These are phyloP conservation scores for Alternaria panax DNA, from an alignment of 2,329 filamentous ascomycete species.

Conservation along the genomic window DNA sequence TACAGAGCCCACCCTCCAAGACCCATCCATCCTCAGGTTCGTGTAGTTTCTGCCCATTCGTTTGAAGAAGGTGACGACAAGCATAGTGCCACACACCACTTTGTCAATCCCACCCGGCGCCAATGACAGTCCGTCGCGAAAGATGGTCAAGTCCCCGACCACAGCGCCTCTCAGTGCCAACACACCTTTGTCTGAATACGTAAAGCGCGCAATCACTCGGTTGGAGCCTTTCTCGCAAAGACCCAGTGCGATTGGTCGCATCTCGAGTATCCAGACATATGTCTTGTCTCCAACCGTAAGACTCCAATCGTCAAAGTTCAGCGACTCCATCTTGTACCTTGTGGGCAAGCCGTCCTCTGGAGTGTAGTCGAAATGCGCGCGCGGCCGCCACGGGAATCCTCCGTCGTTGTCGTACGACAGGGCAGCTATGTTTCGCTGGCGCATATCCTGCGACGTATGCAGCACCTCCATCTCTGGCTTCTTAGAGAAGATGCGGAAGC, in stretches of 20 bases:
- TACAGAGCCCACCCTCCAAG: constrained; percentile 17
- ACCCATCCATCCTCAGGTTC: constrained; percentile 18
- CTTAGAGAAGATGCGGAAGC: constrained; percentile 41
- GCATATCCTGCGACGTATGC: constrained; percentile 24
- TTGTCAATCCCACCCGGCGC: constrained; percentile 35
- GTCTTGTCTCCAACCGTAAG: constrained; percentile 20
- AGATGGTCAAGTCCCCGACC: constrained; percentile 38
- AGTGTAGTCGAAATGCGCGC: constrained; percentile 35
- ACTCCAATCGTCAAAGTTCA: constrained; percentile 43
- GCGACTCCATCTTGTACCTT: constrained; percentile 39
- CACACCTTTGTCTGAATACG: constrained; percentile 37
- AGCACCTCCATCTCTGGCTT: constrained; percentile 44
- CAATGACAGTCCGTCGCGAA: constrained; percentile 32
- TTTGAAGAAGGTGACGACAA: constrained; percentile 37
- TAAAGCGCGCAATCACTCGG: constrained; percentile 42
- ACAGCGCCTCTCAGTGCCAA: constrained; percentile 37
- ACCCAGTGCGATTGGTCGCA: constrained; percentile 32
- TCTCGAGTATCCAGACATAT: constrained; percentile 38
- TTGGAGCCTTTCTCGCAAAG: constrained; percentile 25
- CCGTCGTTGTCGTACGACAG: constrained; percentile 41
- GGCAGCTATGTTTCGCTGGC: constrained; percentile 32
- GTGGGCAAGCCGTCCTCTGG: constrained; percentile 13
- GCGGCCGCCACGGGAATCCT: constrained; percentile 44
- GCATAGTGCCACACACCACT: constrained; percentile 37
- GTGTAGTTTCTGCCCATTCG: constrained; percentile 38